phyloP scores from a whole-genome alignment of 1,139 yeast species.

The Geotrichum fermentans region DNA sequence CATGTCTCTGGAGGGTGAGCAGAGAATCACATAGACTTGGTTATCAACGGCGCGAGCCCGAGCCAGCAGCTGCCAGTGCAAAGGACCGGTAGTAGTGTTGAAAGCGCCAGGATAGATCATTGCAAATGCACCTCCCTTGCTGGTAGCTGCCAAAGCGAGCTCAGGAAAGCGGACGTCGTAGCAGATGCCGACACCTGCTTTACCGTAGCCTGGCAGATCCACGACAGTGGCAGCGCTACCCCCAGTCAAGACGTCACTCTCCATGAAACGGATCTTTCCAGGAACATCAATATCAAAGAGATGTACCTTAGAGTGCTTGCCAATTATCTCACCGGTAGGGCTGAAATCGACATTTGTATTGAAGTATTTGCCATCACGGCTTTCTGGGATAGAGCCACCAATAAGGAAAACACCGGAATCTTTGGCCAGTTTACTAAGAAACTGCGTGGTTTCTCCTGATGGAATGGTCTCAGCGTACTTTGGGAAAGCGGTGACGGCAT shows the following conservation, averaged over 20 bases:
- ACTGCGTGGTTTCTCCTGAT: slow-evolving; percentile 59
- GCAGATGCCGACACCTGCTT: slow-evolving; percentile 84
- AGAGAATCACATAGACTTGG: slow-evolving; percentile 70
- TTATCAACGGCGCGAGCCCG: slow-evolving; percentile 86
- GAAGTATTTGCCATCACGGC: slow-evolving; percentile 51
- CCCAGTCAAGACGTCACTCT: slow-evolving; percentile 66
- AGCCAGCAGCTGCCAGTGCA: slow-evolving; percentile 88
- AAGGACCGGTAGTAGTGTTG: slow-evolving; percentile 91
- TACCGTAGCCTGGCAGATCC: slow-evolving; percentile 63
- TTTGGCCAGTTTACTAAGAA: slow-evolving; percentile 60
- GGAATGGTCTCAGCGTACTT: slow-evolving; percentile 78
- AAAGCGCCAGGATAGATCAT: slow-evolving; percentile 95
- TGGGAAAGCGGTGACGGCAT: slow-evolving; percentile 78
- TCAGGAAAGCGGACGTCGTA: slow-evolving; percentile 93
- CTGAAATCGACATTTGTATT: slow-evolving; percentile 79
- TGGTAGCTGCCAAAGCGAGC: slow-evolving; percentile 53
- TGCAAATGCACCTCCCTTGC: slow-evolving; percentile 53
- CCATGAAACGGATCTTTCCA: slow-evolving; percentile 79
- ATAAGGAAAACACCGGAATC: slow-evolving; percentile 57
- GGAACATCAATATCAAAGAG: slow-evolving; percentile 90
- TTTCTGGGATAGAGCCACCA: slow-evolving; percentile 92
- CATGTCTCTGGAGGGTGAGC: slow-evolving; percentile 85
- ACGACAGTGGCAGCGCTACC: slow-evolving; percentile 79
- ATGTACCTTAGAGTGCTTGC: slow-evolving; percentile 84
- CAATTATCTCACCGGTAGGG: slow-evolving; percentile 67